Base-by-base conservation (phyloP, 2,329 filamentous ascomycete species). In the Clarireedia paspali region DNA sequence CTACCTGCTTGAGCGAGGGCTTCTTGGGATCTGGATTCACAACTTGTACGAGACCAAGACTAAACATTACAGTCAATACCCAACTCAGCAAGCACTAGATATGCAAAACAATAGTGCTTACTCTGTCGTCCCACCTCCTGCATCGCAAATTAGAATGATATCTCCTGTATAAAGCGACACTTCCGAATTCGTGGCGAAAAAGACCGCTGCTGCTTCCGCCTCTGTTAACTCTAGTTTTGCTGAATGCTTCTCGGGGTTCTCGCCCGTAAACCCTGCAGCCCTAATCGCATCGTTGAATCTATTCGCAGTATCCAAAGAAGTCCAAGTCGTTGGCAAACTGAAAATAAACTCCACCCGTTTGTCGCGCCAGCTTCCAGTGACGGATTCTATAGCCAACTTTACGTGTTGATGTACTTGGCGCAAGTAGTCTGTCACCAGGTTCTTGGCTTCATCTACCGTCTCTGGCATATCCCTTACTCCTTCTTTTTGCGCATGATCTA, bases 161-260 rank as follows among this genome's bases (percentile, higher is more conserved):
- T 79, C 63, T 26, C 56, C 45, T n/a, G 62, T 61, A 30, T 60
- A 10, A 44, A 54, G 50, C 9, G 30, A n/a, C 14, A 58, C 23
- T 23, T 50, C 46, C 26, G 53, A 47, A 52, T 47, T 49, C 6
- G 20, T 24, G 20, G 74, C 73, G 0, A 74, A 72, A 63, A 77
- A 74, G 1, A 80, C 75, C 26, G 77, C 77, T 2, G 77, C 77
- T 5, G 77, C 77, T 61, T 80, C 77, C 0, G 77, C 77, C 64
- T 80, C 77, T 0, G 77, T 80, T 15, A 80, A 66, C 0, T 75
- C 75, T 50, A 79, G 75, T 0, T 58, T 66, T 4, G 72, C 70
- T 2, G 58, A 65, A 62, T 79, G 75, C 27, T 66, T 62, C 0
- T 55, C 53, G 2, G 53, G 59, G 57, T 48, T 62, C 63, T 15